Evolutionary conservation across 2,329 filamentous ascomycete species (phyloP), one percentile per base, ranked within the genome.

Genomic region (Penicillium brasilianum): DNA sequence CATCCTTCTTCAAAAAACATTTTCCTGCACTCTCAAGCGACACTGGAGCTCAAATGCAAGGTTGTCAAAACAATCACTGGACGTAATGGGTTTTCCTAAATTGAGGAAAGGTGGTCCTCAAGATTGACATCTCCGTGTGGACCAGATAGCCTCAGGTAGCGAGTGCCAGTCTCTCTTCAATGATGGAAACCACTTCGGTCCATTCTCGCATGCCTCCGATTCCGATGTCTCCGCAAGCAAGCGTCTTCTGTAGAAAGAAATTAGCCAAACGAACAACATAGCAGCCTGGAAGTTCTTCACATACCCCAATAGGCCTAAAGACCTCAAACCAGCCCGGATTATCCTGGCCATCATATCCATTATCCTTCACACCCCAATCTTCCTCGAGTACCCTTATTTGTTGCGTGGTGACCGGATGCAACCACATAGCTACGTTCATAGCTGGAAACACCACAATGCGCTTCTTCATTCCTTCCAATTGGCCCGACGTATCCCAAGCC

Each of bases 401-500:
- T 64, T 85, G 87, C 53, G 78, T 83, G 0, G 93, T 97, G 49
- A 96, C 81, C 1, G 93, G 93, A 73, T 97, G 92, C 58, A 83
- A 82, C 90, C 91, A 96, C 93, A 97, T 97, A 4, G 89, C 88
- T 25, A 87, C 92, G 75, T 97, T 97, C 92, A 97, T 96, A 32
- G 90, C 88, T 1, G 89, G 88, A 2, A 90, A 90, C 0, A 94
- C 90, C 1, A 95, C 71, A 37, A 96, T 92, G 65, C 82, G 85
- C 75, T 89, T 89, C 74, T 83, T 86, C 16, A 50, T 57, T 43
- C 66, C 72, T 50, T 90, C 87, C 7, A 89, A 78, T 16, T 82
- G 73, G 0, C 87, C 87, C n/a, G 83, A 83, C 0, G 88, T 88
- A 76, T 98, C 94, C 95, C 94, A 99, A 0, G 94, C 94, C 20